phyloP scores from a whole-genome alignment of 2,329 filamentous ascomycete genomes.

The Alternaria atra region DNA sequence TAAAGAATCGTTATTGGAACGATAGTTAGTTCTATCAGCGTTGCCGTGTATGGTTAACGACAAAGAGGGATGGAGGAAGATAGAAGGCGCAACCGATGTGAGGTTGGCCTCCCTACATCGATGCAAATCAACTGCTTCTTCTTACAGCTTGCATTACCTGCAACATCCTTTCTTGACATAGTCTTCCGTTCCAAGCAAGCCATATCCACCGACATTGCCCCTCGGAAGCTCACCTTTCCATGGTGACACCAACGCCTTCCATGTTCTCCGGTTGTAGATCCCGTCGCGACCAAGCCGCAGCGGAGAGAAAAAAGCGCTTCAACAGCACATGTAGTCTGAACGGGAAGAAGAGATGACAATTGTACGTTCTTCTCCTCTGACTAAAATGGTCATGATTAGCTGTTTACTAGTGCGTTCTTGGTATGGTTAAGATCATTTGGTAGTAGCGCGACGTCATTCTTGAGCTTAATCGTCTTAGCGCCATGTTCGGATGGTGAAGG shows the following conservation, averaged over 20 bases:
- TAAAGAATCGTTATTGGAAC: not conserved
- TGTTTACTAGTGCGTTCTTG: not conserved
- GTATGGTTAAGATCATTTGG: not conserved
- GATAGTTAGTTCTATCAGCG: not conserved
- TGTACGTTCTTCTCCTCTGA: slow-evolving; percentile 1
- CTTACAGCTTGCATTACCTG: not conserved
- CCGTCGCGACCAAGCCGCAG: not conserved
- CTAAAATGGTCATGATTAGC: slow-evolving; percentile 3
- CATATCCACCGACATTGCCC: not conserved
- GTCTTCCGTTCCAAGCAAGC: not conserved
- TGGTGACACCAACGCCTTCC: not conserved
- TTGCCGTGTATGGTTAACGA: not conserved
- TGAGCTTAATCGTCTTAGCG: slow-evolving; percentile 9
- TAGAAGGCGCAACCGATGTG: not conserved
- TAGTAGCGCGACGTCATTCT: slow-evolving; percentile 6
- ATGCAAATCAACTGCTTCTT: not conserved
- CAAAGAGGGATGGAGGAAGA: not conserved
- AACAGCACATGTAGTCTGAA: not conserved
- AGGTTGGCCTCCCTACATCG: not conserved
- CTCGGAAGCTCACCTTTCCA: slow-evolving; percentile 2
- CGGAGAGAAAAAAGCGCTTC: not conserved
- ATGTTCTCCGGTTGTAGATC: not conserved
- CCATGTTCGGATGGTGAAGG: slow-evolving; percentile 6
- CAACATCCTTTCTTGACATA: not conserved
- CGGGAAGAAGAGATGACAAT: not conserved